A percentile compares a stretch with the other conserved stretches of the same genome.
phyloP scores from a whole-genome alignment of 169 alveolate species.

The Blepharisma undulans region DNA sequence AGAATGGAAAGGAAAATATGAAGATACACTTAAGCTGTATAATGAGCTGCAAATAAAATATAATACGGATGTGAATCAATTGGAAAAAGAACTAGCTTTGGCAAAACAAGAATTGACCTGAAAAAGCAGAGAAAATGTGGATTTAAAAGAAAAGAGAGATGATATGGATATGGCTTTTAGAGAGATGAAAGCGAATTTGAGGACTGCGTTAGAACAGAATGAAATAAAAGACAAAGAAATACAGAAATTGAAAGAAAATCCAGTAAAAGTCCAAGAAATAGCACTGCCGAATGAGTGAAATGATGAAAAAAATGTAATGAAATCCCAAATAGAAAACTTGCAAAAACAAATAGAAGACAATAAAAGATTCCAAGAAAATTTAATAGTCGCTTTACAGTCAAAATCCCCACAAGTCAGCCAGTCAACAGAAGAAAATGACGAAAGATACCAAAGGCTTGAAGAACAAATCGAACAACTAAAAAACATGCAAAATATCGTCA shows the following conservation, averaged over 20 bases:
- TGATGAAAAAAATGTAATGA: constrained; percentile 1
- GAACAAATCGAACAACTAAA: constrained; percentile 66
- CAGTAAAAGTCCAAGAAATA: background rate
- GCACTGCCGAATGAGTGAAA: background rate
- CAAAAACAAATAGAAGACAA: constrained; percentile 22
- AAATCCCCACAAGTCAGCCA: constrained; percentile 62
- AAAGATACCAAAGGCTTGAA: constrained; percentile 64
- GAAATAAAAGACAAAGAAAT: background rate
- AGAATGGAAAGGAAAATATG: constrained; percentile 30
- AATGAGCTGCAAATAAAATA: background rate
- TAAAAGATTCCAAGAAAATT: constrained; percentile 23
- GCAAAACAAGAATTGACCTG: constrained; percentile 18
- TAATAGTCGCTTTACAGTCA: constrained; percentile 38
- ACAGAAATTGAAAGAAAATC: background rate
- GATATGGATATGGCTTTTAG: constrained; percentile 1
- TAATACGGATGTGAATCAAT: background rate
- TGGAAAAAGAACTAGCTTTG: background rate
- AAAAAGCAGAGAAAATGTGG: background rate
- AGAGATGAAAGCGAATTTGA: background rate
- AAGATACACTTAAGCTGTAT: background rate
- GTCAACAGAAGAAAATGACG: constrained; percentile 70
- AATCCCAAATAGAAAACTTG: constrained; percentile 5
- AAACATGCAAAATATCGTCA: constrained; percentile 61
- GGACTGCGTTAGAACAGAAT: background rate
- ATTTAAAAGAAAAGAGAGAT: background rate